A percentile compares a stretch with the other conserved stretches of the same genome.
phyloP scores from a whole-genome alignment of 2,329 filamentous ascomycete genomes.

The Trichoderma lentiforme region DNA sequence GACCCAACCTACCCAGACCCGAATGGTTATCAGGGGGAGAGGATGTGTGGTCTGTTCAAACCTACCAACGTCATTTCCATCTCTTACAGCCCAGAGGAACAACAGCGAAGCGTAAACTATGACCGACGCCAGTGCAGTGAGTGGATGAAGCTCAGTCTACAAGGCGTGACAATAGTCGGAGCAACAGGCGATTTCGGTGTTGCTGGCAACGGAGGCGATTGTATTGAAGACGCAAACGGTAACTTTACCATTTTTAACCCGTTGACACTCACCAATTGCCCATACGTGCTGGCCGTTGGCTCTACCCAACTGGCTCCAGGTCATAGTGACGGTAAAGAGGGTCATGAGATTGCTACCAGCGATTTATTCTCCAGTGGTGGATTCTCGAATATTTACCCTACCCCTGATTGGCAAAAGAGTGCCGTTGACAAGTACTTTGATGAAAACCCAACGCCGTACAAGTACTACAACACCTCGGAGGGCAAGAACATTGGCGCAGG shows the following conservation, averaged over 20 bases:
- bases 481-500: conserved; percentile 37
- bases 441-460: conserved; percentile 22
- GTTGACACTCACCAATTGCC: conserved; percentile 44
- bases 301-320: conserved; percentile 44
- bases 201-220: conserved; percentile 37
- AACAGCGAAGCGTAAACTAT: conserved; percentile 45
- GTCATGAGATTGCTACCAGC: not conserved
- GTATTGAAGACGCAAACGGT: conserved; percentile 39
- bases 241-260: conserved; percentile 32
- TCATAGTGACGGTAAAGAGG: not conserved
- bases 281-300: conserved; percentile 48
- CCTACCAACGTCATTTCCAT: conserved; percentile 52
- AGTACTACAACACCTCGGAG: conserved; percentile 12
- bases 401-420: conserved; percentile 45
- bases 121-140: conserved; percentile 50
- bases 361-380: conserved; percentile 25
- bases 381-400: conserved; percentile 45
- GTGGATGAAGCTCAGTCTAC: conserved; percentile 54
- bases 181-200: conserved; percentile 41
- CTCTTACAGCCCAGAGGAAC: conserved; percentile 52
- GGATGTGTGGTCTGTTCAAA: conserved; percentile 41
- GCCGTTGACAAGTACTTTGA: conserved; percentile 39
- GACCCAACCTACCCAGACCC: conserved; percentile 26
- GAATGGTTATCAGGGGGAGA: conserved; percentile 36
- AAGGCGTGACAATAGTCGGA: conserved; percentile 47